A percentile compares a stretch with the other conserved stretches of the same genome.
Evolutionary conservation across 768 basidiomycete species (phyloP).

Genomic region (Rhodotorula diobovata): DNA sequence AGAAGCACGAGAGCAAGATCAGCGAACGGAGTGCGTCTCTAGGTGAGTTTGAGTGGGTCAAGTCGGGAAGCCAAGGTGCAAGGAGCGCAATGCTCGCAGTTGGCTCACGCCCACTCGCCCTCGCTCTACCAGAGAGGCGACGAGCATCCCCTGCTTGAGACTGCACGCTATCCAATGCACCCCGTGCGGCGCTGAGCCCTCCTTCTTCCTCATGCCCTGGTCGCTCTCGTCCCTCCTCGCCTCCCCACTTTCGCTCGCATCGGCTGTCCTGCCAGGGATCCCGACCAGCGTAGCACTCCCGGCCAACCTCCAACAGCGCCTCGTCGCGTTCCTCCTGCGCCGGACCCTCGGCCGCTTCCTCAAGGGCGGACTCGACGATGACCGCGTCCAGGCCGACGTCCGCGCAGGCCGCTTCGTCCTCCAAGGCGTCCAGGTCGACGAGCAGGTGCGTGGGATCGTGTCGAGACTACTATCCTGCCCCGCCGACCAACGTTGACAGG

Average conservation of each 20-base stretch:
- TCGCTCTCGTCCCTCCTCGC: not conserved
- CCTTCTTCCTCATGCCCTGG: not conserved
- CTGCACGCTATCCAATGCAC: too few species aligned
- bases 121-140: too few species aligned
- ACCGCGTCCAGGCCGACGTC: conserved; percentile 23
- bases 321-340: conserved; percentile 20
- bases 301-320: conserved; percentile 21
- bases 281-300: conserved; percentile 7
- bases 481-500: not conserved
- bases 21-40: too few species aligned
- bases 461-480: not conserved
- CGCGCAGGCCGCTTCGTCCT: conserved; percentile 5
- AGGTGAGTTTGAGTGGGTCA: too few species aligned
- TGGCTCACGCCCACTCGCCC: too few species aligned
- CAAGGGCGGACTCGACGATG: conserved; percentile 6
- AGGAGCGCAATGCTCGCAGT: too few species aligned
- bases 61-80: too few species aligned
- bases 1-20: too few species aligned
- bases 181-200: too few species aligned
- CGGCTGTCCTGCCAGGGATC: not conserved
- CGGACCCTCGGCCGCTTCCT: conserved; percentile 18
- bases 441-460: conserved; percentile 2
- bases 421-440: not conserved
- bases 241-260: not conserved
- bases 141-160: too few species aligned